Evolutionary conservation across 1,284 basidiomycete genomes (phyloP).

Genomic region (Moesziomyces antarcticus): DNA sequence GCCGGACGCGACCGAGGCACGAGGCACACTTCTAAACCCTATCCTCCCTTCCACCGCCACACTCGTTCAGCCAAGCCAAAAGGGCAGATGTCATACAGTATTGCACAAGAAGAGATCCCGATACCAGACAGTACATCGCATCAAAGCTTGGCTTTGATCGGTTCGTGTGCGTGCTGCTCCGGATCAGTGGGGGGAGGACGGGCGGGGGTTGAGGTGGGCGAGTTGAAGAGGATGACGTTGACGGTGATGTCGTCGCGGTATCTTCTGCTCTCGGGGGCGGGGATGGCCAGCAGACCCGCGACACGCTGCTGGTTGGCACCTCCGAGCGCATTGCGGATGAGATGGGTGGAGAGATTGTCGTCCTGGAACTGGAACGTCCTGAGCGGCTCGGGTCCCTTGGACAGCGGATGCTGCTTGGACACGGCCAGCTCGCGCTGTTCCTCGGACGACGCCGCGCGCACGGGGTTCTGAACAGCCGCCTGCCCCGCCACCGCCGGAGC

Average conservation of each 20-base stretch:
- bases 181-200: slow-evolving; percentile 7
- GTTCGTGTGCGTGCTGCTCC: slow-evolving; percentile 2
- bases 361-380: slow-evolving; percentile 71
- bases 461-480: slow-evolving; percentile 1
- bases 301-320: slow-evolving; percentile 80
- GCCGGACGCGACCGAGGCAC: too few relatives aligned
- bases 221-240: slow-evolving; percentile 59
- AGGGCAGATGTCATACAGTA: too few relatives aligned
- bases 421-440: slow-evolving; percentile 38
- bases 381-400: slow-evolving; percentile 49
- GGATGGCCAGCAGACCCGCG: slow-evolving; percentile 83
- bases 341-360: slow-evolving; percentile 85
- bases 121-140: not conserved
- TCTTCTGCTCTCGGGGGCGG: slow-evolving; percentile 76
- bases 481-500: slow-evolving; percentile 70
- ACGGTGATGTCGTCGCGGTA: slow-evolving; percentile 63
- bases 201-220: slow-evolving; percentile 21
- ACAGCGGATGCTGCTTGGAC: slow-evolving; percentile 62
- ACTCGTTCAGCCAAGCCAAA: too few relatives aligned
- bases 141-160: slow-evolving; percentile 37
- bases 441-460: slow-evolving; percentile 29
- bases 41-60: too few relatives aligned
- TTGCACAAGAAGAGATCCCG: too few relatives aligned
- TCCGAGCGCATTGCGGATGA: slow-evolving; percentile 93
- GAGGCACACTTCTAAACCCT: too few relatives aligned